Conservation (phyloP, 179 eudicot species). For the Beta lomatogona region DNA sequence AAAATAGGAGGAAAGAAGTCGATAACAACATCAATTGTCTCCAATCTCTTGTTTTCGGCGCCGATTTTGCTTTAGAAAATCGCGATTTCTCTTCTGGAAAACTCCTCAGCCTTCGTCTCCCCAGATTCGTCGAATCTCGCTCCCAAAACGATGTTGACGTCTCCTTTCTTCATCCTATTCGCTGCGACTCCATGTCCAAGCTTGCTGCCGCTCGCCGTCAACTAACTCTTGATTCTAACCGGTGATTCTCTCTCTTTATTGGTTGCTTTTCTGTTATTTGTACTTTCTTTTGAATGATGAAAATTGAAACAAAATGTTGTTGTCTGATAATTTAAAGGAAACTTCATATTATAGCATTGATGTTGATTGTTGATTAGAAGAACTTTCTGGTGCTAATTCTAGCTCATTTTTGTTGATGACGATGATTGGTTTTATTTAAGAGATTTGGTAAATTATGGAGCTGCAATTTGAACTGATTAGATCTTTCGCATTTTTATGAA, state of each 20-base stretch:
- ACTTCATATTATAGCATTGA: no score
- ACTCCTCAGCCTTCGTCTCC: constrained; percentile 9
- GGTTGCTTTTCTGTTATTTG: no score
- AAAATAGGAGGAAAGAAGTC: constrained; percentile 65
- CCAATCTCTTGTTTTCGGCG: constrained; percentile 79
- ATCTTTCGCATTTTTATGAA: no score
- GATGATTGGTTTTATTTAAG: not conserved
- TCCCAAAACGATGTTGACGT: no score
- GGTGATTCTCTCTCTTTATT: no score
- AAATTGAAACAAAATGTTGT: not conserved
- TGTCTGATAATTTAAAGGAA: not conserved
- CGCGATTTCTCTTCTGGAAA: constrained; percentile 36
- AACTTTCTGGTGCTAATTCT: not conserved
- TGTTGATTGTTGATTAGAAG: not conserved
- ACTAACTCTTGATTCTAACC: no score
- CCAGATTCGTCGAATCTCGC: no score
- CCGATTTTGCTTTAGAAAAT: constrained; percentile 59
- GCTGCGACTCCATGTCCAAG: no score
- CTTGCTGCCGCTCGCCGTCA: constrained; percentile 39
- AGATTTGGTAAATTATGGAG: not conserved
- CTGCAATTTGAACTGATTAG: not conserved
- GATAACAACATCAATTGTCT: constrained; percentile 68
- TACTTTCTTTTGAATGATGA: no score
- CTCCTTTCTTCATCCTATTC: no score
- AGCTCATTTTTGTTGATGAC: not conserved